A percentile compares a stretch with the other conserved stretches of the same genome.
These are phyloP conservation scores for Lentinula aciculospora DNA, from an alignment of 768 basidiomycete genomes.

Conservation along the genomic window DNA sequence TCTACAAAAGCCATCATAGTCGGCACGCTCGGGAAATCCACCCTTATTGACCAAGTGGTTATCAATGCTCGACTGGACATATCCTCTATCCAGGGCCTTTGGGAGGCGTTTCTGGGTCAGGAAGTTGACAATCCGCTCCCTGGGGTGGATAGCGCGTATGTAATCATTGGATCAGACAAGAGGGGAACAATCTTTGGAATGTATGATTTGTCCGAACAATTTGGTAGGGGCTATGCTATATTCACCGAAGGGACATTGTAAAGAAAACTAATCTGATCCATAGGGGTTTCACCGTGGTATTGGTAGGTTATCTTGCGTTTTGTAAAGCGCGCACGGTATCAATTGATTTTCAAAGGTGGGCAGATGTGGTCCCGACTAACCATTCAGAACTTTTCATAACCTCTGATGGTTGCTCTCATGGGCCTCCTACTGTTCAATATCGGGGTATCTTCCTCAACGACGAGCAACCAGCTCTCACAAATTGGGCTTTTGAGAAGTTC, in stretches of 20 bases:
- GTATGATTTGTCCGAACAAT: slow-evolving; percentile 67
- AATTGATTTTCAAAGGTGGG: slow-evolving; percentile 44
- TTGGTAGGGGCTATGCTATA: slow-evolving; percentile 33
- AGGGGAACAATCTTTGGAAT: slow-evolving; percentile 62
- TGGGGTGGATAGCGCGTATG: slow-evolving; percentile 54
- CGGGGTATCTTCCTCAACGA: slow-evolving; percentile 74
- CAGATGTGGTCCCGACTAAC: slow-evolving; percentile 61
- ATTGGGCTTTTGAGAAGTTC: slow-evolving; percentile 68
- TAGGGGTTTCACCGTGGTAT: slow-evolving; percentile 67
- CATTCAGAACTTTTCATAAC: slow-evolving; percentile 44
- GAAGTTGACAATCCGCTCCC: slow-evolving; percentile 52
- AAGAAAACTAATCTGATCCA: background rate
- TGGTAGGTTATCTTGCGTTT: slow-evolving; percentile 31
- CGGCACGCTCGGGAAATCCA: slow-evolving; percentile 56
- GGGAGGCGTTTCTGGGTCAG: slow-evolving; percentile 57
- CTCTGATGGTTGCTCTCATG: slow-evolving; percentile 45
- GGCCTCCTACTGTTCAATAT: slow-evolving; percentile 62
- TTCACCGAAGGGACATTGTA: background rate
- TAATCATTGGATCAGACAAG: slow-evolving; percentile 66
- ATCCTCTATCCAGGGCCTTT: slow-evolving; percentile 52
- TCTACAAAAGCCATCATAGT: slow-evolving; percentile 48
- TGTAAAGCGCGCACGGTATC: background rate
- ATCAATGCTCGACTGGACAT: slow-evolving; percentile 50
- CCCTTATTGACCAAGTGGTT: slow-evolving; percentile 46
- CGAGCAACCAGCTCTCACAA: slow-evolving; percentile 66